Conservation (phyloP, 2,329 filamentous ascomycete species). For the Colletotrichum sojae region DNA sequence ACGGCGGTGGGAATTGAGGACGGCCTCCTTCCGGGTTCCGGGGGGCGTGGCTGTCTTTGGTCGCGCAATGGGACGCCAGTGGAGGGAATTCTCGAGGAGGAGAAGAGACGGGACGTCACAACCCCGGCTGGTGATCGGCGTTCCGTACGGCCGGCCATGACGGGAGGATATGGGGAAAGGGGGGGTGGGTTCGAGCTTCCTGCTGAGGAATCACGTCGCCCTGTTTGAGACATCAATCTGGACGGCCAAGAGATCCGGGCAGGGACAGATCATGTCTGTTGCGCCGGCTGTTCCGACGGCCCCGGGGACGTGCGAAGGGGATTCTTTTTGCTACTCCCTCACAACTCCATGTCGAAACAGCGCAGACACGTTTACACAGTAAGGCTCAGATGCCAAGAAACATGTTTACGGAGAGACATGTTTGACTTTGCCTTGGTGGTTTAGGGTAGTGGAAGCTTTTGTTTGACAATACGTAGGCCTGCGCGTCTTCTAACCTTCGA, state of each 20-base stretch:
- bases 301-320: not conserved
- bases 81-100: constrained; percentile 20
- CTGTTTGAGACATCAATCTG: not conserved
- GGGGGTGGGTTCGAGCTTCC: not conserved
- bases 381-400: not conserved
- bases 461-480: not conserved
- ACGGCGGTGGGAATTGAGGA: constrained; percentile 1
- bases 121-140: constrained; percentile 31
- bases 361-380: not conserved
- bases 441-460: not conserved
- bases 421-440: not conserved
- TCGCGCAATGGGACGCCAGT: constrained; percentile 16
- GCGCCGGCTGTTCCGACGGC: constrained; percentile 12
- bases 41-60: constrained; percentile 3
- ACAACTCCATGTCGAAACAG: no score
- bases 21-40: constrained; percentile 20
- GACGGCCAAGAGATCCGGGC: not conserved
- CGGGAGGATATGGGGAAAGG: constrained; percentile 6
- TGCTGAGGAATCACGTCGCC: constrained; percentile 13
- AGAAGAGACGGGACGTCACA: not conserved
- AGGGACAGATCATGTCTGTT: not conserved
- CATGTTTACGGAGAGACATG: not conserved
- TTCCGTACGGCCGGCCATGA: constrained; percentile 34
- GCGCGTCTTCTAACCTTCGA: not conserved
- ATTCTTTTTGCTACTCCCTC: no score